Percentiles rank a stretch among this genome's conserved stretches.
Evolutionary conservation across 2,329 filamentous ascomycete species (phyloP).

Genomic region (Xylariales sp.): DNA sequence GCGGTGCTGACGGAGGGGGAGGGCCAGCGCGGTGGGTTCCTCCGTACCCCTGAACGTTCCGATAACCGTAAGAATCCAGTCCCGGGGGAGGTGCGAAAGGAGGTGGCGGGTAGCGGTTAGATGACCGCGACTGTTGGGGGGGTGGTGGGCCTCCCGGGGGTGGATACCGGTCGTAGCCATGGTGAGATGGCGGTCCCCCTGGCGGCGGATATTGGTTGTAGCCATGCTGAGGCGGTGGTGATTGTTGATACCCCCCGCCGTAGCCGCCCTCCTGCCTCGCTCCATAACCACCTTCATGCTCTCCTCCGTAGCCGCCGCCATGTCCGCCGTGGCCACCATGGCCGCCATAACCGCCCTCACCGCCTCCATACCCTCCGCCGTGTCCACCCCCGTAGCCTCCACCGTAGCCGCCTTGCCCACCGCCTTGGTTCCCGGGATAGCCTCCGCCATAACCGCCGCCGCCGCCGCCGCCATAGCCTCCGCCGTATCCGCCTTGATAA

Average conservation of each 20-base stretch:
- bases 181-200: conserved; percentile 43
- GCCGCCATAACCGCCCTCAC: conserved; percentile 13
- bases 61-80: conserved; percentile 62
- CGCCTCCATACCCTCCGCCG: conserved; percentile 13
- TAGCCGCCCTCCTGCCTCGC: conserved; percentile 16
- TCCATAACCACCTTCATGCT: conserved; percentile 22
- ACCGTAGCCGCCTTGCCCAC: conserved; percentile 4
- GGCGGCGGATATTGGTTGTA: conserved; percentile 48
- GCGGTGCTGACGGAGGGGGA: conserved; percentile 61
- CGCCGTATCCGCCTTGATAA: conserved; percentile 38
- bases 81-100: conserved; percentile 56
- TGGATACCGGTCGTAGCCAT: conserved; percentile 46
- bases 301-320: conserved; percentile 30
- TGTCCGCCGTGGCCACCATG: not conserved
- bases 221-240: conserved; percentile 36
- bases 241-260: conserved; percentile 36
- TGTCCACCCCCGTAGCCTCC: conserved; percentile 13
- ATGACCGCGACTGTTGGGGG: conserved; percentile 40
- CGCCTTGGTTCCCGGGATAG: conserved; percentile 1
- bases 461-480: not conserved
- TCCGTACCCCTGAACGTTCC: conserved; percentile 49
- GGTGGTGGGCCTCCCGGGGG: conserved; percentile 46
- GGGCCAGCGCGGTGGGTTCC: conserved; percentile 50
- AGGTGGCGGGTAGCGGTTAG: conserved; percentile 45
- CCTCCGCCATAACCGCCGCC: conserved; percentile 14